These are phyloP conservation scores for Recurvomyces mirabilis DNA, from an alignment of 495 filamentous ascomycete genomes.

Conservation along the genomic window DNA sequence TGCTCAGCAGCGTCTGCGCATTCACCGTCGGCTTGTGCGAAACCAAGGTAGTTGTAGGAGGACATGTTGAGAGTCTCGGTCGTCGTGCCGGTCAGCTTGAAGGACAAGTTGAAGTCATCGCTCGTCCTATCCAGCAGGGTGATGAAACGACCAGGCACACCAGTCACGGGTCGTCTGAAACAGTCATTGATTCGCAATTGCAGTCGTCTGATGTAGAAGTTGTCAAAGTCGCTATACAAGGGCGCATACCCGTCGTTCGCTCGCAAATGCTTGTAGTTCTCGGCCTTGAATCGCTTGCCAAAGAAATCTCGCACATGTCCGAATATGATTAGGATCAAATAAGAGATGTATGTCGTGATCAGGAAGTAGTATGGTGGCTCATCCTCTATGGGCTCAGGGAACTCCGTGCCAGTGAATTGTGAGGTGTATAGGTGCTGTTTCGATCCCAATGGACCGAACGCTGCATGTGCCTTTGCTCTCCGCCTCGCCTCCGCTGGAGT, in stretches of 20 bases:
- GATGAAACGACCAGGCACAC: conserved; percentile 88
- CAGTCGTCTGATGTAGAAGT: conserved; percentile 86
- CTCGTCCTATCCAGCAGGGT: conserved; percentile 81
- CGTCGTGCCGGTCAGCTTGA: conserved; percentile 73
- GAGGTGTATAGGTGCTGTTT: conserved; percentile 77
- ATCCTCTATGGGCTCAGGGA: conserved; percentile 78
- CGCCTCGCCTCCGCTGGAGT: conserved; percentile 71
- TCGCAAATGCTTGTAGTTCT: conserved; percentile 73
- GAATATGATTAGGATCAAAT: conserved; percentile 88
- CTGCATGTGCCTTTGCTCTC: conserved; percentile 68
- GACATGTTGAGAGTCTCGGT: conserved; percentile 98
- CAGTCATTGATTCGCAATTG: conserved; percentile 95
- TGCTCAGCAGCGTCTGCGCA: conserved; percentile 92
- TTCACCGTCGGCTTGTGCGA: conserved; percentile 93
- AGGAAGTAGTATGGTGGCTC: conserved; percentile 96
- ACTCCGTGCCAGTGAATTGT: conserved; percentile 62
- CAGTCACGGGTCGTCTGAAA: conserved; percentile 82
- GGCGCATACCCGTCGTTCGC: conserved; percentile 81
- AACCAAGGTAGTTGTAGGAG: conserved; percentile 98
- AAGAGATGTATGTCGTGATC: conserved; percentile 93
- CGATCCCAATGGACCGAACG: conserved; percentile 80
- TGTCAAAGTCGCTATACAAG: conserved; percentile 97
- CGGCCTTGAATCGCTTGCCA: conserved; percentile 81
- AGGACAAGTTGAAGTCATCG: conserved; percentile 77
- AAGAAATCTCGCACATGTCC: conserved; percentile 96